Percentiles rank a stretch among this genome's conserved stretches.
Conservation (phyloP, 257 asterid species). For the Nicotiana sylvestris region DNA sequence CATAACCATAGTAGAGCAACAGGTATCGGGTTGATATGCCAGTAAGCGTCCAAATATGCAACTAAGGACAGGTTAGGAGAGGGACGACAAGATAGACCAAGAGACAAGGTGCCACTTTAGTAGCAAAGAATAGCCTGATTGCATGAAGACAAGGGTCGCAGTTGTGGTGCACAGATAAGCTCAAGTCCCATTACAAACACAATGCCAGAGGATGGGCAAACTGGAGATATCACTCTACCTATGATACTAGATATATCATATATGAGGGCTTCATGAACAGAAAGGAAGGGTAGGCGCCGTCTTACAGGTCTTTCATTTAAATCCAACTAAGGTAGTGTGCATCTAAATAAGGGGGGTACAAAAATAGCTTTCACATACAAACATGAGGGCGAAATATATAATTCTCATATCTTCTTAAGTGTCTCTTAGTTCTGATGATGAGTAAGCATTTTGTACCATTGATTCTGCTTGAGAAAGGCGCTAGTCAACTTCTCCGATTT, state of each 20-base stretch:
- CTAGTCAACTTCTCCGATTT: not conserved
- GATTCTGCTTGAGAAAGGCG: not conserved
- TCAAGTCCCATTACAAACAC: not conserved
- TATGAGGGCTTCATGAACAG: not conserved
- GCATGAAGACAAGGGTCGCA: not conserved
- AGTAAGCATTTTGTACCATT: not conserved
- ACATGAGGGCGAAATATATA: not conserved
- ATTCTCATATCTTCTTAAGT: not conserved
- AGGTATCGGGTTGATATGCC: not conserved
- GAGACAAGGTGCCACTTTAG: not conserved
- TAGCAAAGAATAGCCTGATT: not conserved
- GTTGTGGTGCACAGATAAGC: not conserved
- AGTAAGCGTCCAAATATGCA: not conserved
- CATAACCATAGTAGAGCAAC: not conserved
- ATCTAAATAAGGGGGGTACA: not conserved
- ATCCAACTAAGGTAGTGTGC: not conserved
- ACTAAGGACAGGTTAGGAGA: not conserved
- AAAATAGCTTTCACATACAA: not conserved
- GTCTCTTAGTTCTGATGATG: not conserved
- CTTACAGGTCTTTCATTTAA: not conserved
- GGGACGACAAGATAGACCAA: not conserved
- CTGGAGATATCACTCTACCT: not conserved
- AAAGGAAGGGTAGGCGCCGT: not conserved
- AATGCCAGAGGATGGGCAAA: not conserved
- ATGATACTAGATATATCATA: not conserved